These are phyloP conservation scores for Rhynchosporium graminicola DNA, from an alignment of 2,329 filamentous ascomycete genomes.

Conservation along the genomic window DNA sequence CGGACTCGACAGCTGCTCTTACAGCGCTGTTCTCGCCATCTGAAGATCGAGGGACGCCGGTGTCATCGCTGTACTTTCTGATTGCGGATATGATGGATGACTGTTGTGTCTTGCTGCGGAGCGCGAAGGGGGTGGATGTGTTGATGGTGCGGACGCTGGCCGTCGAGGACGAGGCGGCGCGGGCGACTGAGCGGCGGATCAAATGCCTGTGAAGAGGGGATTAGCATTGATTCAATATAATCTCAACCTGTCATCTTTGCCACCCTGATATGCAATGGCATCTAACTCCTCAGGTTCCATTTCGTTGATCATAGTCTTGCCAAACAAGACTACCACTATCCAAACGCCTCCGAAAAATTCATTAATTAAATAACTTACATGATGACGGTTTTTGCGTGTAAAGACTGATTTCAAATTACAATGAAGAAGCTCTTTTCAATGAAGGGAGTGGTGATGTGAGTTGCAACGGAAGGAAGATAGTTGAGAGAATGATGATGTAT, in stretches of 20 bases:
- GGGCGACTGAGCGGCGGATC: constrained; percentile 57
- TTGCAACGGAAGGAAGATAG: neutral
- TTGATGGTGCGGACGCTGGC: constrained; percentile 45
- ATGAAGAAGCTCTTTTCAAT: neutral
- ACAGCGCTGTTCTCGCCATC: constrained; percentile 35
- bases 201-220: constrained; percentile 34
- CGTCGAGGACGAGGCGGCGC: constrained; percentile 52
- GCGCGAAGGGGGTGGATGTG: constrained; percentile 41
- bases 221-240: constrained; percentile 21
- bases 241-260: neutral
- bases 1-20: constrained; percentile 32
- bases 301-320: neutral
- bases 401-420: constrained; percentile 20
- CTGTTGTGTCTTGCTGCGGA: constrained; percentile 42
- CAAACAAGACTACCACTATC: neutral
- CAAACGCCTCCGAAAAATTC: neutral
- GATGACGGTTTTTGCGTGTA: constrained; percentile 25
- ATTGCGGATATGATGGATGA: constrained; percentile 44
- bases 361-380: constrained; percentile 31
- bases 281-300: neutral
- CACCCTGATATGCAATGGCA: neutral
- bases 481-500: constrained; percentile 21
- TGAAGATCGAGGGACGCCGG: constrained; percentile 28
- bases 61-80: constrained; percentile 49
- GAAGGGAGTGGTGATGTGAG: neutral